Conservation (phyloP, 2,329 filamentous ascomycete genomes). For the Ascochyta clinopodiicola region DNA sequence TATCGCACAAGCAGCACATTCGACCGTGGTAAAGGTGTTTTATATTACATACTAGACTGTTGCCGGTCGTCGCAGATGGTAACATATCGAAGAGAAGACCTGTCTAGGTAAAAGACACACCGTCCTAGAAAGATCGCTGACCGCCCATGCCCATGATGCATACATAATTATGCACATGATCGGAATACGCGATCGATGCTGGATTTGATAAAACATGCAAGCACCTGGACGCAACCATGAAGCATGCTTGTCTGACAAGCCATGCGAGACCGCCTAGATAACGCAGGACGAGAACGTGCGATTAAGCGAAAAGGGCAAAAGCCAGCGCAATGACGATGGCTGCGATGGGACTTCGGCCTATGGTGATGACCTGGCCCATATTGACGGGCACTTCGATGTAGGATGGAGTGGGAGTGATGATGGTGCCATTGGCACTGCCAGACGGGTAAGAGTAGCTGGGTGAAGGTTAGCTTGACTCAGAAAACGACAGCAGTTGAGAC, state of each 20-base stretch:
- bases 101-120: constrained; percentile 34
- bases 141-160: constrained; percentile 20
- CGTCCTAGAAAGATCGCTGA: constrained; percentile 28
- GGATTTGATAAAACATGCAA: constrained; percentile 27
- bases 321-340: constrained; percentile 37
- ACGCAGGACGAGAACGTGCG: not conserved
- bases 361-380: constrained; percentile 28
- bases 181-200: constrained; percentile 22
- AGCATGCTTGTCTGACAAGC: constrained; percentile 16
- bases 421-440: constrained; percentile 30
- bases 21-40: constrained; percentile 28
- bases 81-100: constrained; percentile 39
- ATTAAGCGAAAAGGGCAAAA: constrained; percentile 37
- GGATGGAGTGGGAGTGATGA: constrained; percentile 33
- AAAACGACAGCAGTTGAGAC: not conserved
- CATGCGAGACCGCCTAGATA: not conserved
- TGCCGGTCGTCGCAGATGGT: constrained; percentile 34
- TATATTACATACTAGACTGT: constrained; percentile 36
- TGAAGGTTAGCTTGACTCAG: constrained; percentile 1
- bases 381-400: constrained; percentile 34
- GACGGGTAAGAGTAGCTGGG: constrained; percentile 26
- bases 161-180: constrained; percentile 30
- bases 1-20: not conserved
- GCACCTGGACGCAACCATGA: constrained; percentile 21
- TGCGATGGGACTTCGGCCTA: constrained; percentile 32